Percentiles rank a stretch among this genome's conserved stretches.
These are phyloP conservation scores for Amanita fuliginea DNA, from an alignment of 768 basidiomycete species.

Conservation along the genomic window DNA sequence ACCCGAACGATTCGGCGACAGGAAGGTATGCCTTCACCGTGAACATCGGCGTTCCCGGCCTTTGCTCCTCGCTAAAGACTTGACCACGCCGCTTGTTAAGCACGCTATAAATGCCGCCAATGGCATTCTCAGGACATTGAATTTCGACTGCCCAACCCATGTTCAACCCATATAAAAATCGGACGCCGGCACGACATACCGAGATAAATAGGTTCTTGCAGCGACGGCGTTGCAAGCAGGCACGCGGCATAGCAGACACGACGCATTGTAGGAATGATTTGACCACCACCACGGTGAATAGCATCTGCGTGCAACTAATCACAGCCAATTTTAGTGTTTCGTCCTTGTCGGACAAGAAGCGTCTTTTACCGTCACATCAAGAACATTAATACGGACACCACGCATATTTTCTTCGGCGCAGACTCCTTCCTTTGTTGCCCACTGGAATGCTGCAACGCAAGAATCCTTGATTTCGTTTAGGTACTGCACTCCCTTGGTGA, in stretches of 20 bases:
- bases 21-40: conserved; percentile 96
- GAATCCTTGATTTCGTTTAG: conserved; percentile 99
- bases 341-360: background rate
- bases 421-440: conserved; percentile 98
- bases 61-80: conserved; percentile 96
- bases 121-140: conserved; percentile 94
- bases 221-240: conserved; percentile 78
- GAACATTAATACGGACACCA: conserved; percentile 90
- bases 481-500: conserved; percentile 99
- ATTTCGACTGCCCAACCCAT: conserved; percentile 64
- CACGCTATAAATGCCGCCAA: conserved; percentile 92
- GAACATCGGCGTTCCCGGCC: conserved; percentile 98
- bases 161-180: background rate
- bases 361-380: conserved; percentile 83
- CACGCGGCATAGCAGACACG: conserved; percentile 95
- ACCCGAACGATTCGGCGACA: conserved; percentile 89
- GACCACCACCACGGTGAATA: conserved; percentile 98
- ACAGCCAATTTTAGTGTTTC: conserved; percentile 1
- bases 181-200: conserved; percentile 29
- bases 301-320: conserved; percentile 90
- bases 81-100: conserved; percentile 97
- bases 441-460: conserved; percentile 97
- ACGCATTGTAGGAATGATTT: conserved; percentile 94
- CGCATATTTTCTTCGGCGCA: conserved; percentile 98
- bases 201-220: conserved; percentile 96